These are phyloP conservation scores for Cardamine occulta DNA, from an alignment of 345 rosid species.

Conservation along the genomic window DNA sequence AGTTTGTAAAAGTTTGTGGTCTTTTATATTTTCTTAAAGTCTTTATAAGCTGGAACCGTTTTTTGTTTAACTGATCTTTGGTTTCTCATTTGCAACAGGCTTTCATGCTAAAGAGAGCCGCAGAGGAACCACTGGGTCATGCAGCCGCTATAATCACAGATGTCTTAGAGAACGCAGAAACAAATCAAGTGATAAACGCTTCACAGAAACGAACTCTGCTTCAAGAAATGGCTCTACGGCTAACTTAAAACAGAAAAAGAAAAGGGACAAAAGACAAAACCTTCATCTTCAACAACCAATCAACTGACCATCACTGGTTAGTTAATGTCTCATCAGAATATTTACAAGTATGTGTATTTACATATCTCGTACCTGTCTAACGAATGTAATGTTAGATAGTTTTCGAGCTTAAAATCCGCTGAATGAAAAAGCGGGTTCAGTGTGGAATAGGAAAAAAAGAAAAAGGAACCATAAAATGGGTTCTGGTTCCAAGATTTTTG, in stretches of 20 bases:
- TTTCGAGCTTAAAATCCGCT: slow-evolving; percentile 5
- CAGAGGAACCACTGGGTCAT: slow-evolving; percentile 95
- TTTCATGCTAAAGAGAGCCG: slow-evolving; percentile 85
- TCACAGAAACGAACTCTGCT: slow-evolving; percentile 91
- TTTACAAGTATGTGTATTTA: slow-evolving; percentile 9
- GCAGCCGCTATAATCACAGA: slow-evolving; percentile 93
- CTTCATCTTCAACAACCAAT: slow-evolving; percentile 18
- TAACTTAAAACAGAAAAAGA: slow-evolving; percentile 48
- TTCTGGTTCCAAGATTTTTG: slow-evolving; percentile 41
- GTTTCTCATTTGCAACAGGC: slow-evolving; percentile 57
- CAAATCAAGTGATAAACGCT: slow-evolving; percentile 76
- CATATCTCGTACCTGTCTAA: slow-evolving; percentile 18
- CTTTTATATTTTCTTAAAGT: background rate
- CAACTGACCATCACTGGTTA: slow-evolving; percentile 27
- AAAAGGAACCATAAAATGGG: slow-evolving; percentile 26
- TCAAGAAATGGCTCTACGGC: slow-evolving; percentile 94
- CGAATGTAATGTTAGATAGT: slow-evolving; percentile 5
- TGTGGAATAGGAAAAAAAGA: slow-evolving; percentile 31
- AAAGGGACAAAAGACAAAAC: slow-evolving; percentile 9
- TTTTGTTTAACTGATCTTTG: background rate
- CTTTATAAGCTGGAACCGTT: background rate
- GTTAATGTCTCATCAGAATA: slow-evolving; percentile 4
- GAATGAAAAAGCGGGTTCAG: slow-evolving; percentile 17
- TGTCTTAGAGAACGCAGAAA: slow-evolving; percentile 91
- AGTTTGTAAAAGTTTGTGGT: slow-evolving; percentile 1